Conservation (phyloP, 1,139 yeast species). For the Pichia sp. region DNA sequence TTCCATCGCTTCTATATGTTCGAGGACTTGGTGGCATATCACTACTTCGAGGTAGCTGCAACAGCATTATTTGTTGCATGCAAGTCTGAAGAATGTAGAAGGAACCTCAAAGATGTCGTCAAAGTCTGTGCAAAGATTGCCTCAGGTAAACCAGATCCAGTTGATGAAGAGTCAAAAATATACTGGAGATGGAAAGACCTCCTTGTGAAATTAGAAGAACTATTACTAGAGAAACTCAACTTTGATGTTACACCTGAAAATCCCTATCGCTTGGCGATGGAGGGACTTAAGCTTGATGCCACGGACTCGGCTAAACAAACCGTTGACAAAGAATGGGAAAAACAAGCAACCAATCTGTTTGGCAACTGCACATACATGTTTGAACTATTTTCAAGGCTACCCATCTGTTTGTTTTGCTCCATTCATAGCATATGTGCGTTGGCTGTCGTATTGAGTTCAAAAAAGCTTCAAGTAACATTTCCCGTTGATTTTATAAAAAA, state of each 20-base stretch:
- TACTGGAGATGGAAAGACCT: conserved; percentile 49
- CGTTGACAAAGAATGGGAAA: conserved; percentile 19
- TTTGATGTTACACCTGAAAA: conserved; percentile 44
- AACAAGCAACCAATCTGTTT: conserved; percentile 21
- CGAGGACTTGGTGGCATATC: conserved; percentile 37
- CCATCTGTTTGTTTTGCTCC: conserved; percentile 26
- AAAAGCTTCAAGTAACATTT: conserved; percentile 19
- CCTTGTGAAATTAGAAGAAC: conserved; percentile 42
- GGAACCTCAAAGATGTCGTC: conserved; percentile 45
- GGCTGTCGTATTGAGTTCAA: conserved; percentile 24
- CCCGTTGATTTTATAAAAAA: conserved; percentile 19
- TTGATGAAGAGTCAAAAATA: conserved; percentile 45
- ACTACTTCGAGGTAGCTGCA: conserved; percentile 43
- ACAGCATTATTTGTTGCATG: conserved; percentile 48
- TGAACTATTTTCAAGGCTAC: conserved; percentile 29
- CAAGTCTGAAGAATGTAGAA: conserved; percentile 47
- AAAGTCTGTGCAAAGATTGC: conserved; percentile 44
- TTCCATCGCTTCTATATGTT: conserved; percentile 51
- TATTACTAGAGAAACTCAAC: conserved; percentile 44
- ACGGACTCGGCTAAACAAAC: conserved; percentile 1
- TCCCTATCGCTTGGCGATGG: conserved; percentile 36
- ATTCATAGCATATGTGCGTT: conserved; percentile 25
- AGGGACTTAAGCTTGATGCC: conserved; percentile 19
- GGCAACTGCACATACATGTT: conserved; percentile 26
- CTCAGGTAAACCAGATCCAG: conserved; percentile 35